A percentile compares a stretch with the other conserved stretches of the same genome.
Evolutionary conservation across 768 basidiomycete genomes (phyloP).

Genomic region (Ramaria rubella): DNA sequence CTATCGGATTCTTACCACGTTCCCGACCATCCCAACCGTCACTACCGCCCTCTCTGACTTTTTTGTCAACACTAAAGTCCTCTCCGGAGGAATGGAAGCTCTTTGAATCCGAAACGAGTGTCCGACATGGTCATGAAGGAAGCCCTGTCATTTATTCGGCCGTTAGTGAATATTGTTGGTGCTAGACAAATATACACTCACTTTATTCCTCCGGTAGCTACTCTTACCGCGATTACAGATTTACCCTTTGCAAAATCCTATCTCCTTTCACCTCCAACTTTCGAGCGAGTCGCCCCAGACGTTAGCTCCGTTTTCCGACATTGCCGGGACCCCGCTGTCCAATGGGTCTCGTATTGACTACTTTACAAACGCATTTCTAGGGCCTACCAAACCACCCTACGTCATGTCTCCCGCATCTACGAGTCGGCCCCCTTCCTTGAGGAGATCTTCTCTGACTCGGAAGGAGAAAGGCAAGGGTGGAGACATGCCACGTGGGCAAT

Average conservation of each 20-base stretch:
- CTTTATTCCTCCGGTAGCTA: slow-evolving; percentile 32
- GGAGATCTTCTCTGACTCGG: not conserved
- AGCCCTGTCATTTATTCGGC: not conserved
- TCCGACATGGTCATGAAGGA: not conserved
- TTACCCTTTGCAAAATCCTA: slow-evolving; percentile 47
- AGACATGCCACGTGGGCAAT: not conserved
- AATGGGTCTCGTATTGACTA: not conserved
- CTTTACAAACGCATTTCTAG: not conserved
- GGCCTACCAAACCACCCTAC: not conserved
- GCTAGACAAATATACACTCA: not conserved
- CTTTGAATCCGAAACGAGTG: not conserved
- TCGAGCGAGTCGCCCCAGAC: slow-evolving; percentile 14
- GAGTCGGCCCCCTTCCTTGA: not conserved
- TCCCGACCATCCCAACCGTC: slow-evolving; percentile 52
- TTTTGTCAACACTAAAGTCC: slow-evolving; percentile 53
- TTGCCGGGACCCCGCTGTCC: not conserved
- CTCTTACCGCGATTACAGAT: slow-evolving; percentile 53
- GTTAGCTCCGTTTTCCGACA: not conserved
- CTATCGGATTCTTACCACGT: slow-evolving; percentile 47
- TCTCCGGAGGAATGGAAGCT: slow-evolving; percentile 59
- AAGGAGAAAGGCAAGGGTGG: not conserved
- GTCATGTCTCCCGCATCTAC: not conserved
- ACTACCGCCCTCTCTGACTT: slow-evolving; percentile 34
- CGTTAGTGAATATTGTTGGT: not conserved
- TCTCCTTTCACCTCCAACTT: slow-evolving; percentile 63